These are phyloP conservation scores for Mycena haematopus DNA, from an alignment of 768 basidiomycete species.

Conservation along the genomic window DNA sequence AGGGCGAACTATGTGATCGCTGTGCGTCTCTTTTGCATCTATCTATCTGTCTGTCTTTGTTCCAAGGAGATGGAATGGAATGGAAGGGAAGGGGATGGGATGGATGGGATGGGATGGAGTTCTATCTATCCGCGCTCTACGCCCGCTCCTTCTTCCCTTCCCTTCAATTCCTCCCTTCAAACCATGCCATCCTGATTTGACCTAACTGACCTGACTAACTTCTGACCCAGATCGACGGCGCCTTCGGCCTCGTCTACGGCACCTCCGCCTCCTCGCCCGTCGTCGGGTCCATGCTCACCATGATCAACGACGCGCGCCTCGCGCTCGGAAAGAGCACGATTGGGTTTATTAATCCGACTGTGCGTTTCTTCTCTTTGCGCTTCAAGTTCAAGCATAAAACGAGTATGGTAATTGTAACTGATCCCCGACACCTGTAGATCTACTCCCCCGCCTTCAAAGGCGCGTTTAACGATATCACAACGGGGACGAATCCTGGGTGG, in stretches of 20 bases:
- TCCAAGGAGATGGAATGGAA: too few relatives aligned
- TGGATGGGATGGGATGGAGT: too few relatives aligned
- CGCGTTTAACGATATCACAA: conserved; percentile 57
- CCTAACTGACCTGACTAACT: too few relatives aligned
- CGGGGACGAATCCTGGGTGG: conserved; percentile 53
- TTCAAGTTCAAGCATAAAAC: too few relatives aligned
- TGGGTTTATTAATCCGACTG: conserved; percentile 54
- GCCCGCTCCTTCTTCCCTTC: too few relatives aligned
- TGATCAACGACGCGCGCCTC: conserved; percentile 61
- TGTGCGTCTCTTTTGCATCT: conserved; percentile 30
- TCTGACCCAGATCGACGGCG: conserved; percentile 44
- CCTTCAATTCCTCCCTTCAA: background rate
- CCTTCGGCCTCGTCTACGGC: conserved; percentile 49
- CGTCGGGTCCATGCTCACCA: conserved; percentile 53
- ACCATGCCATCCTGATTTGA: background rate
- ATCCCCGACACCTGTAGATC: too few relatives aligned
- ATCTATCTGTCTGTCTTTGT: background rate
- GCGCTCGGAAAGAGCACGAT: conserved; percentile 46
- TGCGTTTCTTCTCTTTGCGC: background rate
- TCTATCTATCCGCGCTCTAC: too few relatives aligned
- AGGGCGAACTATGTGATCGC: conserved; percentile 53
- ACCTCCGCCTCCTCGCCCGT: conserved; percentile 58
- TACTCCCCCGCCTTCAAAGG: conserved; percentile 47
- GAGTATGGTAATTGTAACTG: too few relatives aligned
- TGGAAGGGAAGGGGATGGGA: too few relatives aligned